A percentile compares a stretch with the other conserved stretches of the same genome.
phyloP scores from a whole-genome alignment of 768 basidiomycete genomes.

The Russula foetens region DNA sequence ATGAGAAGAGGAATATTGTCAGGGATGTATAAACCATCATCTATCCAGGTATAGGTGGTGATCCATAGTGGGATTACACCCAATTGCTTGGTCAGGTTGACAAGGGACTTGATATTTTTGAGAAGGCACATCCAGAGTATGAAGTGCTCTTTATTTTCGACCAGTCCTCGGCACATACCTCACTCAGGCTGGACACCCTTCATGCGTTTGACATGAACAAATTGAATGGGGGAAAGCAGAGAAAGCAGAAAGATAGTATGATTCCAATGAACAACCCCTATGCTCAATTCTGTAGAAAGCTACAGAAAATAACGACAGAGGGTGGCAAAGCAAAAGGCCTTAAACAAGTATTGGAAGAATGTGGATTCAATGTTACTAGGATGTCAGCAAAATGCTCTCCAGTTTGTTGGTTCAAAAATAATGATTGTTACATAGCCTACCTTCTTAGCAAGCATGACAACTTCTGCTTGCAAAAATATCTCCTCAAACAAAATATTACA shows the following conservation, averaged over 20 bases:
- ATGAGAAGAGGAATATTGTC: neutral
- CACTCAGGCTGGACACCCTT: neutral
- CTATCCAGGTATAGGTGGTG: too few relatives aligned
- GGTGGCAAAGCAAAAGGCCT: neutral
- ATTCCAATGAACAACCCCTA: neutral
- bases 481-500: neutral
- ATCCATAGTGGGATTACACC: too few relatives aligned
- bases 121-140: too few relatives aligned
- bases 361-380: too few relatives aligned
- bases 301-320: neutral
- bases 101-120: too few relatives aligned
- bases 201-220: neutral
- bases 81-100: too few relatives aligned
- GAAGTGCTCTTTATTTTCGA: too few relatives aligned
- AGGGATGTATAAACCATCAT: too few relatives aligned
- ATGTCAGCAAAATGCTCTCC: neutral
- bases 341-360: too few relatives aligned
- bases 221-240: neutral
- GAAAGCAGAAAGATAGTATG: neutral
- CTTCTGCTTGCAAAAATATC: neutral
- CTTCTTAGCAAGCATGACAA: neutral
- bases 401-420: neutral
- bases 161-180: neutral
- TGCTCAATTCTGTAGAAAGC: neutral
- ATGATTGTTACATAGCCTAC: neutral